Evolutionary conservation across 192 early-diverging fungal species (phyloP), one percentile per base, ranked within the genome.

Genomic region (Geranomyces michiganensis): DNA sequence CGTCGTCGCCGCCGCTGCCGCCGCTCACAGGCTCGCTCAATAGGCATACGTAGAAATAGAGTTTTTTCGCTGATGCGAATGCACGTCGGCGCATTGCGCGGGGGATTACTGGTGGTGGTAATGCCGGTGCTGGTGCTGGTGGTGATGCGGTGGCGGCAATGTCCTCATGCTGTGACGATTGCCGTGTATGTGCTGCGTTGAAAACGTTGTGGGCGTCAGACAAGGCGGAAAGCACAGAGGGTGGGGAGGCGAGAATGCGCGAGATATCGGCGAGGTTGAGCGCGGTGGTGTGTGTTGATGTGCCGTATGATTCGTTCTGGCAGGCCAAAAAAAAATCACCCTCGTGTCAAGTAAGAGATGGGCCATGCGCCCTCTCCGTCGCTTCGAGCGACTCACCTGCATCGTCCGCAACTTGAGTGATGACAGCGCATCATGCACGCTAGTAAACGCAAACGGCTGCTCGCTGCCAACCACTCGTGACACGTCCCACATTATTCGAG

Each of bases 11-110:
- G 36, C 36, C 36, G 3, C 5, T 10, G 36, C 10, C 36, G 36
- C 10, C 36, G 3, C 10, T 41, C 36, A 3, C 36, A 41, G 36
- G 13, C n/a, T 65, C 43, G n/a, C 51, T 30, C 24, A 72, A 22
- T 12, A 72, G 49, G 30, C 45, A 64, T 46, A 73, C 22, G 33
- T 74, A 74, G 22, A 68, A 74, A 36, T 68, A 74, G 31, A 68
- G 27, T 43, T 74, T 74, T 24, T 62, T 67, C 30, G 27, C 15
- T 1, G 65, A 59, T 27, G 66, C 60, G 31, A 74, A 62, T 19
- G 49, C 44, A 1, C 47, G 30, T n/a, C 45, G 55, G 17, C 66
- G 65, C 59, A 63, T 58, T 9, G 73, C 44, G 10, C 66, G 73
- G 15, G 73, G 73, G 19, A 74, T 48, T n/a, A 58, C 29, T 60